phyloP scores from a whole-genome alignment of 441 rosid genomes.

The Adansonia gregorii region DNA sequence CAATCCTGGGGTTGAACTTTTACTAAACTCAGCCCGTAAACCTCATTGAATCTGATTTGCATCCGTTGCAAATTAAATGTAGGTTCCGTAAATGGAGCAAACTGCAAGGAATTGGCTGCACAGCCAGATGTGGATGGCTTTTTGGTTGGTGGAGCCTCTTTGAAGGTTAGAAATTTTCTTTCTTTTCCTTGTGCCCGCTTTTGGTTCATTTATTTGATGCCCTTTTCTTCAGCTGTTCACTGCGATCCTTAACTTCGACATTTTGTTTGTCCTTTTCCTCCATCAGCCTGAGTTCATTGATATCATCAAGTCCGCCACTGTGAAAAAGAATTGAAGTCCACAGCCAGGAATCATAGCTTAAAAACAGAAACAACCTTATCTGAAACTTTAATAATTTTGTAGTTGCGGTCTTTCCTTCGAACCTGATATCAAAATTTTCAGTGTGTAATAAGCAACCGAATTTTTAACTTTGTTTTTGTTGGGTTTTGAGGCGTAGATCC shows the following conservation, averaged over 20 bases:
- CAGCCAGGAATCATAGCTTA: neutral
- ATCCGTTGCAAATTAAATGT: neutral
- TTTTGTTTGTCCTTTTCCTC: neutral
- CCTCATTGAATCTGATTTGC: conserved; percentile 7
- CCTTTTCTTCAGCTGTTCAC: conserved; percentile 9
- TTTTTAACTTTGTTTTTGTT: neutral
- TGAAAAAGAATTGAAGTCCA: conserved; percentile 45
- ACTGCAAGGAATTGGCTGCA: conserved; percentile 64
- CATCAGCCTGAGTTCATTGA: conserved; percentile 65
- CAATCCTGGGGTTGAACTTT: neutral
- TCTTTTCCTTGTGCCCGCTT: neutral
- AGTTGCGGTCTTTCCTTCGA: neutral
- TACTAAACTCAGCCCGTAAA: neutral
- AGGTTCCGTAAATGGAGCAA: conserved; percentile 74
- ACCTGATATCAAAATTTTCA: neutral
- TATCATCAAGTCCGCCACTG: conserved; percentile 62
- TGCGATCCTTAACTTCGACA: neutral
- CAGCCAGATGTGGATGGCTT: conserved; percentile 74
- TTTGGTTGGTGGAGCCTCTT: conserved; percentile 81
- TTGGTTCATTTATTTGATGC: conserved; percentile 7
- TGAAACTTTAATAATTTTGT: conserved; percentile 3
- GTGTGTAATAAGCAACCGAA: neutral
- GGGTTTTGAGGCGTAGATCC: conserved; percentile 12
- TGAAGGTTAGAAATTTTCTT: conserved; percentile 48
- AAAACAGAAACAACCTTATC: neutral